These are phyloP conservation scores for Diaporthe vaccinii DNA, from an alignment of 2,329 filamentous ascomycete species.

Conservation along the genomic window DNA sequence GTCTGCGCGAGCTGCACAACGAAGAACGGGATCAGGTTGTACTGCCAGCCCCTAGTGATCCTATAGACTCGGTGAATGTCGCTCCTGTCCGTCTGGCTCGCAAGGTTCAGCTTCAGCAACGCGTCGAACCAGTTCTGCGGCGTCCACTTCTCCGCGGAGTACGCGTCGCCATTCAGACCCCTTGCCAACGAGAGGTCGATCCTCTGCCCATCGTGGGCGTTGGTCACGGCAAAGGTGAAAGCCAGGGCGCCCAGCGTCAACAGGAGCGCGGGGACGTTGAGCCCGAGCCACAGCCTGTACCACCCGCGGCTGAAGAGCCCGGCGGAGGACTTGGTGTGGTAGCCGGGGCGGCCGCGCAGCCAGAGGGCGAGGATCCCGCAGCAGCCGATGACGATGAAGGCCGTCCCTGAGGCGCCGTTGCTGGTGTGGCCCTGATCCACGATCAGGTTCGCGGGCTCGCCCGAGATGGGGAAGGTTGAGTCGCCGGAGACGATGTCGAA, in stretches of 20 bases:
- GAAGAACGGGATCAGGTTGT: slow-evolving; percentile 40
- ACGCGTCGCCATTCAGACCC: slow-evolving; percentile 45
- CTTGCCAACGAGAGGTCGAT: slow-evolving; percentile 49
- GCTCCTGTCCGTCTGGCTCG: slow-evolving; percentile 24
- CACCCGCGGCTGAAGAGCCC: slow-evolving; percentile 35
- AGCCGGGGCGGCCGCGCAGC: slow-evolving; percentile 46
- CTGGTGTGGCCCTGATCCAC: slow-evolving; percentile 57
- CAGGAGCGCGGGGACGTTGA: slow-evolving; percentile 52
- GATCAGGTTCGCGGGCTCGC: slow-evolving; percentile 51
- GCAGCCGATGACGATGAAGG: slow-evolving; percentile 52
- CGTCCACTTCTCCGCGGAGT: slow-evolving; percentile 52
- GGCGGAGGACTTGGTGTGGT: slow-evolving; percentile 41
- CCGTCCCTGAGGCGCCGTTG: slow-evolving; percentile 56
- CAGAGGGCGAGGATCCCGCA: slow-evolving; percentile 50
- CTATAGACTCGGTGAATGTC: slow-evolving; percentile 19
- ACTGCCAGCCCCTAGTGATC: slow-evolving; percentile 39
- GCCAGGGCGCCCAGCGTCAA: slow-evolving; percentile 53
- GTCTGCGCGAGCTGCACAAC: slow-evolving; percentile 38
- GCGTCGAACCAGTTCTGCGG: slow-evolving; percentile 56
- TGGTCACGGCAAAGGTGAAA: slow-evolving; percentile 53
- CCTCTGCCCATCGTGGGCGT: slow-evolving; percentile 47
- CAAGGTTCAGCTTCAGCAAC: slow-evolving; percentile 50
- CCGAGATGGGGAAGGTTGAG: slow-evolving; percentile 46
- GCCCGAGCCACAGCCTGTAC: slow-evolving; percentile 53
- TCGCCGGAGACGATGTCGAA: slow-evolving; percentile 46